phyloP scores from a whole-genome alignment of 352 stramenopile genomes.

The Phytophthora pistaciae region DNA sequence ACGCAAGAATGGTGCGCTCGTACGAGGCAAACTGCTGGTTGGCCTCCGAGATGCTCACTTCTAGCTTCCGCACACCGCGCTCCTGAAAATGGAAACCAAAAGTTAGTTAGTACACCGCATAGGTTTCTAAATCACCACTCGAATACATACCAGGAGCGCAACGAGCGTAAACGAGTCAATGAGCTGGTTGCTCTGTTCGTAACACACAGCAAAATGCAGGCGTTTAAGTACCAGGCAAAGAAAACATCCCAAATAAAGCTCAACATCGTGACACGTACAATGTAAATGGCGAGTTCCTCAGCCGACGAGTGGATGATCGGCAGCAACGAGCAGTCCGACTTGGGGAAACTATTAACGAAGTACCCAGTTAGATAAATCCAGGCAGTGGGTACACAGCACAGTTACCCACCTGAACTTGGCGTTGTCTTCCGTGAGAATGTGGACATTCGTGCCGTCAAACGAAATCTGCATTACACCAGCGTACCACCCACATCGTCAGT shows the following conservation, averaged over 20 bases:
- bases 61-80: constrained; percentile 89
- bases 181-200: constrained; percentile 83
- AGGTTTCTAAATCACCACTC: background rate
- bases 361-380: background rate
- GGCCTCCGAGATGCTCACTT: constrained; percentile 96
- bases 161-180: constrained; percentile 87
- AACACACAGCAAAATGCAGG: background rate
- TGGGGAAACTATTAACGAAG: constrained; percentile 84
- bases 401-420: constrained; percentile 87
- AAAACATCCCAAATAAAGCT: background rate
- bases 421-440: constrained; percentile 95
- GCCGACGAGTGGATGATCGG: constrained; percentile 98
- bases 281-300: constrained; percentile 97
- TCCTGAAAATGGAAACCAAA: constrained; percentile 41
- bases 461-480: constrained; percentile 64
- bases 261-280: constrained; percentile 67
- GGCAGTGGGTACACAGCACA: background rate
- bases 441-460: constrained; percentile 88
- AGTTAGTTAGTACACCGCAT: background rate
- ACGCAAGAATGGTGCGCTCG: constrained; percentile 43
- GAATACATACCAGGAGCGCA: constrained; percentile 61
- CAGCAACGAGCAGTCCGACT: constrained; percentile 95
- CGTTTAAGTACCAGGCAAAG: background rate
- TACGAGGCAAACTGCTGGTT: constrained; percentile 91
- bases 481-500: background rate